A percentile compares a stretch with the other conserved stretches of the same genome.
phyloP scores from a whole-genome alignment of 495 filamentous ascomycete species.

The Sordaria brevicollis region DNA sequence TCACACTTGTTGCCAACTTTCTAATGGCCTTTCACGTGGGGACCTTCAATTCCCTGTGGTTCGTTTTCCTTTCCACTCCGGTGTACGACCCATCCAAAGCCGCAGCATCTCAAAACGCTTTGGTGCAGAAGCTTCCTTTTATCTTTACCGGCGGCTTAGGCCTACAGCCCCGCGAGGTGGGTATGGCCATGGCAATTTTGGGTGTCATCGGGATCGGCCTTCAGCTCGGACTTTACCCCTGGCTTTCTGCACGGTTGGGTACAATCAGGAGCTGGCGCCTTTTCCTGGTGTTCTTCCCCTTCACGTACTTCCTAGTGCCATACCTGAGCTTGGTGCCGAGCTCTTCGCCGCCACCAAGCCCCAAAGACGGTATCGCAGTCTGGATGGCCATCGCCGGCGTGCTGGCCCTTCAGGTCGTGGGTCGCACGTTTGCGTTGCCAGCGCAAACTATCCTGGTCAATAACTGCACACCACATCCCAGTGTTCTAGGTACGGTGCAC shows the following conservation, averaged over 20 bases:
- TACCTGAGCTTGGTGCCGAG: slow-evolving; percentile 64
- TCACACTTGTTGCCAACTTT: slow-evolving; percentile 56
- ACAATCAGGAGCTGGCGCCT: slow-evolving; percentile 58
- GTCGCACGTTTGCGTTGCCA: slow-evolving; percentile 74
- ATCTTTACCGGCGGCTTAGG: slow-evolving; percentile 74
- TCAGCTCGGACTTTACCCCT: slow-evolving; percentile 68
- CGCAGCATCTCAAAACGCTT: slow-evolving; percentile 15
- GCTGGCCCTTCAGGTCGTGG: slow-evolving; percentile 62
- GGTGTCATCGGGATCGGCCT: slow-evolving; percentile 67
- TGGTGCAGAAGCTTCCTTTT: slow-evolving; percentile 48
- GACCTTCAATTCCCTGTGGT: slow-evolving; percentile 78
- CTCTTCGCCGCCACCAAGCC: slow-evolving; percentile 43
- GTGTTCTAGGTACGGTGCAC: slow-evolving; percentile 72
- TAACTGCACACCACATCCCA: slow-evolving; percentile 73
- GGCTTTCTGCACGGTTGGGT: slow-evolving; percentile 55
- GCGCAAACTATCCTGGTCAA: slow-evolving; percentile 71
- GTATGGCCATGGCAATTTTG: slow-evolving; percentile 67
- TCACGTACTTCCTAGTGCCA: slow-evolving; percentile 61
- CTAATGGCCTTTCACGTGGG: slow-evolving; percentile 69
- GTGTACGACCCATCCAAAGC: slow-evolving; percentile 45
- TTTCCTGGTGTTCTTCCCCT: slow-evolving; percentile 60
- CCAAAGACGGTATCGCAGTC: slow-evolving; percentile 53
- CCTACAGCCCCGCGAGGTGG: slow-evolving; percentile 62
- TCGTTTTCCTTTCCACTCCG: slow-evolving; percentile 73
- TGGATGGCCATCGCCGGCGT: slow-evolving; percentile 62